These are phyloP conservation scores for Leccinum incarnatum DNA, from an alignment of 768 basidiomycete genomes.

Conservation along the genomic window DNA sequence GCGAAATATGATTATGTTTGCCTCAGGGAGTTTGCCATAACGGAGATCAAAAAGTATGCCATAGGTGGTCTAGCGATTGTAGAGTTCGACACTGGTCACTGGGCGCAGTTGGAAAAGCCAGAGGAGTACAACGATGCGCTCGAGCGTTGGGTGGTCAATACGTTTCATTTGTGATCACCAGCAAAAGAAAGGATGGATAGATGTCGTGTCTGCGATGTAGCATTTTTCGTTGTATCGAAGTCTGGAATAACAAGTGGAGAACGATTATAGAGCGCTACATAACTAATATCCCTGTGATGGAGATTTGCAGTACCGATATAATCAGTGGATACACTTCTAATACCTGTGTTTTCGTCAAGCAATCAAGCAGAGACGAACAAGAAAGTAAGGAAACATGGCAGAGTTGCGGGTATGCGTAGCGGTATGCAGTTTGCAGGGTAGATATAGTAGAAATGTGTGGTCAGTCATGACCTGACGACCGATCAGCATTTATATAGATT, in stretches of 20 bases:
- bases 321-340: constrained; percentile 18
- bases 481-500: constrained; percentile 49
- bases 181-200: background rate
- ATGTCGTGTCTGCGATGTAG: constrained; percentile 1
- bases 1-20: constrained; percentile 36
- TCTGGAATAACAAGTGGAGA: background rate
- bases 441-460: constrained; percentile 5
- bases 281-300: background rate
- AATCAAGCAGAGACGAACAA: background rate
- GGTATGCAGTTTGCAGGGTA: constrained; percentile 12
- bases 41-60: constrained; percentile 27
- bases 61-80: constrained; percentile 27
- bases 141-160: constrained; percentile 30
- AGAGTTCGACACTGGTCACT: constrained; percentile 40
- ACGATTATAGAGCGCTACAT: background rate
- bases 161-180: constrained; percentile 13
- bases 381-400: background rate
- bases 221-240: background rate
- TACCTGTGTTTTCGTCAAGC: constrained; percentile 26
- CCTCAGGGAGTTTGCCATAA: constrained; percentile 22
- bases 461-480: constrained; percentile 70
- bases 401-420: constrained; percentile 4
- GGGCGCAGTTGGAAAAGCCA: constrained; percentile 34
- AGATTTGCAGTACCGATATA: constrained; percentile 5
- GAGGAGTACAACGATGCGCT: constrained; percentile 37